Conservation (phyloP, 192 early-diverging fungal species). For the Rhizophagus clarus region DNA sequence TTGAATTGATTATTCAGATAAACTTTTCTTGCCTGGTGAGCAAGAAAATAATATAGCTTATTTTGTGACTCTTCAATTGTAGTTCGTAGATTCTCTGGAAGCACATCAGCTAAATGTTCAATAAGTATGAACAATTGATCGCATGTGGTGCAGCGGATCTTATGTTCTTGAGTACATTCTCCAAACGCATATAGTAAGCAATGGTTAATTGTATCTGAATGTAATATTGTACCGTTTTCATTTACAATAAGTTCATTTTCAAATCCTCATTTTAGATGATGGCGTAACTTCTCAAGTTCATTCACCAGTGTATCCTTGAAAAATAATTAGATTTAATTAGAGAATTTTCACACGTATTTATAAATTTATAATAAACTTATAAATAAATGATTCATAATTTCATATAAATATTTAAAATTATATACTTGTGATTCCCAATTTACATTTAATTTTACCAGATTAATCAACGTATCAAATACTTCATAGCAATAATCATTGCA, state of each 20-base stretch:
- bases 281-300: no score
- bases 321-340: neutral
- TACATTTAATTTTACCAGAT: neutral
- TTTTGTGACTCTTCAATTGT: neutral
- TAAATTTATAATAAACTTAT: no score
- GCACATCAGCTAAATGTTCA: neutral
- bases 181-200: neutral
- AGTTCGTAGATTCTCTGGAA: neutral
- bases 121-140: neutral
- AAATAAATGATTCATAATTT: no score
- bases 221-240: neutral
- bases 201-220: neutral
- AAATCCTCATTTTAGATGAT: no score
- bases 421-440: neutral
- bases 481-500: conserved; percentile 7
- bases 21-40: neutral
- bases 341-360: no score
- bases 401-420: no score
- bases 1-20: neutral
- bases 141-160: neutral
- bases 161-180: neutral
- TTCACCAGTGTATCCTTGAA: neutral
- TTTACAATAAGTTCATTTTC: no score
- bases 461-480: neutral
- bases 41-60: neutral